Evolutionary conservation across 345 rosid species (phyloP).

Genomic region (Diplotaxis tenuifolia): DNA sequence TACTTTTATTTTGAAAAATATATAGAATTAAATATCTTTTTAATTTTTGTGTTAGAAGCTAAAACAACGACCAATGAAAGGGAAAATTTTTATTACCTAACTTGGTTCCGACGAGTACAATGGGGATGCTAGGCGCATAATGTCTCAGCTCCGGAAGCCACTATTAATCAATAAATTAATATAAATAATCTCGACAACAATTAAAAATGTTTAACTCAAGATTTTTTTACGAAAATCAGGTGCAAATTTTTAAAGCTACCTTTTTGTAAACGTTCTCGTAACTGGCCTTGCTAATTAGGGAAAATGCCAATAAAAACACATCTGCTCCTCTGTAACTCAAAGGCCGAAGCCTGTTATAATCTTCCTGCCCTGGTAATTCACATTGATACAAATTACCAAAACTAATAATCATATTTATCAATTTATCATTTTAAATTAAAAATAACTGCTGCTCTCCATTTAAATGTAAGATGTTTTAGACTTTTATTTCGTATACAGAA

Average conservation of each 20-base stretch:
- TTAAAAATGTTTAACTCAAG: neutral
- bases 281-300: constrained; percentile 77
- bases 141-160: constrained; percentile 82
- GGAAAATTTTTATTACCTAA: constrained; percentile 62
- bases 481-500: no score
- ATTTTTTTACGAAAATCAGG: neutral
- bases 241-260: neutral
- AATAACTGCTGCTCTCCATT: no score
- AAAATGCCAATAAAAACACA: constrained; percentile 77
- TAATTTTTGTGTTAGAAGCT: no score
- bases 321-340: constrained; percentile 88
- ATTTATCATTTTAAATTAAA: no score
- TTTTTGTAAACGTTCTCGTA: constrained; percentile 73
- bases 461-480: no score
- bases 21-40: no score
- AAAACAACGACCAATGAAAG: no score
- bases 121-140: constrained; percentile 71
- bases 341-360: constrained; percentile 78
- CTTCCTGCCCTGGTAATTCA: constrained; percentile 66
- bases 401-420: neutral
- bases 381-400: neutral
- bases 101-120: constrained; percentile 80
- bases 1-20: no score
- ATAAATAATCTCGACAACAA: neutral
- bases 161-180: constrained; percentile 36